Evolutionary conservation across 495 filamentous ascomycete species (phyloP).

Genomic region (Cercophora scortea): DNA sequence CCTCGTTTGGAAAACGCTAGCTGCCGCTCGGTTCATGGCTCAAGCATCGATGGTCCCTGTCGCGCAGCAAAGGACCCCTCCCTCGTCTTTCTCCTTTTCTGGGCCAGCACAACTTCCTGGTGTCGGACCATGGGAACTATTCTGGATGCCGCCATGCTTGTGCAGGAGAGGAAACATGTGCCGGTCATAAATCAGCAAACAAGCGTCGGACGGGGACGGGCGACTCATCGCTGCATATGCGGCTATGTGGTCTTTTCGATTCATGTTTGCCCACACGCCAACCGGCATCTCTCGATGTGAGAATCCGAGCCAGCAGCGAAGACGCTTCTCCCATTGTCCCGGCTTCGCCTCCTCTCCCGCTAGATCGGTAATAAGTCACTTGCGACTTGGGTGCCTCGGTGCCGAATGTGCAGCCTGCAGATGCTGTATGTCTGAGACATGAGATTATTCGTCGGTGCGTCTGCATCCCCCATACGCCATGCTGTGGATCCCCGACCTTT

Average conservation of each 20-base stretch:
- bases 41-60: conserved; percentile 10
- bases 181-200: not conserved
- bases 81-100: not conserved
- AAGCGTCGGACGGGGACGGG: not conserved
- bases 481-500: not conserved
- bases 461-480: not conserved
- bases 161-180: not conserved
- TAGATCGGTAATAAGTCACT: too few species aligned
- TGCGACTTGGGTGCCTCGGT: too few species aligned
- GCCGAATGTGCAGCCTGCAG: not conserved
- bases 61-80: not conserved
- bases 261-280: not conserved
- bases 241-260: not conserved
- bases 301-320: not conserved
- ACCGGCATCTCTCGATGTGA: not conserved
- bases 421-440: not conserved
- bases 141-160: not conserved
- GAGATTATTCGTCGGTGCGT: not conserved
- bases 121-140: not conserved
- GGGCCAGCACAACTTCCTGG: not conserved
- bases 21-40: not conserved
- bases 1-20: conserved; percentile 5
- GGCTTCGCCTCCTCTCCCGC: too few species aligned
- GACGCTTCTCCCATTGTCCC: too few species aligned
- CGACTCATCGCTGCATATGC: not conserved